These are phyloP conservation scores for Arachis monticola DNA, from an alignment of 331 rosid species.

Conservation along the genomic window DNA sequence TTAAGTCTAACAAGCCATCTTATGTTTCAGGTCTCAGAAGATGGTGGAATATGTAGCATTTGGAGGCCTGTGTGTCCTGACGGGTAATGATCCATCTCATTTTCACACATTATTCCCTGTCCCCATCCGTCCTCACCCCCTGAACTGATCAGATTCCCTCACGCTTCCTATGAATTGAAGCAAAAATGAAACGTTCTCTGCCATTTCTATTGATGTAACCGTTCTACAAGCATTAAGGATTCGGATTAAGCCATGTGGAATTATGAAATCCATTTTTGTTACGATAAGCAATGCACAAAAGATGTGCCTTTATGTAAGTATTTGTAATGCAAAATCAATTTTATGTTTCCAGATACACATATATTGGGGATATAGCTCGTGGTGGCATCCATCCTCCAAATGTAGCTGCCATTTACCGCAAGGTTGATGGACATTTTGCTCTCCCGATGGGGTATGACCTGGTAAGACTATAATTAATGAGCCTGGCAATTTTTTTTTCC, in stretches of 20 bases:
- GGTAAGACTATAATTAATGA: constrained; percentile 56
- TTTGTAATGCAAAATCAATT: constrained; percentile 24
- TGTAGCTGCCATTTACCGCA: constrained; percentile 89
- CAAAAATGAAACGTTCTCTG: not conserved
- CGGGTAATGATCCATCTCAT: constrained; percentile 67
- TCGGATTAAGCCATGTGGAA: not conserved
- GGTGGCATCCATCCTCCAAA: constrained; percentile 91
- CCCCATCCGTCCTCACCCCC: not conserved
- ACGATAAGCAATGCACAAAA: not conserved
- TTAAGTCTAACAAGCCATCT: constrained; percentile 39
- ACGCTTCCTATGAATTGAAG: constrained; percentile 13
- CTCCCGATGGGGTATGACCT: constrained; percentile 89
- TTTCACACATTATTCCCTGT: constrained; percentile 15
- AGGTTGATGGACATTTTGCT: constrained; percentile 67
- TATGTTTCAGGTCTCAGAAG: constrained; percentile 60
- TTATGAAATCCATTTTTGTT: not conserved
- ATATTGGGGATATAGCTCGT: constrained; percentile 87
- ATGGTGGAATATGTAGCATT: constrained; percentile 72
- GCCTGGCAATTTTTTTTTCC: too few relatives aligned
- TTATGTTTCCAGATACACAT: constrained; percentile 62
- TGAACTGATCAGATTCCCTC: not conserved
- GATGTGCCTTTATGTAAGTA: constrained; percentile 9
- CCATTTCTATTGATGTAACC: constrained; percentile 7
- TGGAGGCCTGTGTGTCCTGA: constrained; percentile 95
- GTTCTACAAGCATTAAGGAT: constrained; percentile 1